Percentiles rank a stretch among this genome's conserved stretches.
These are phyloP conservation scores for Cymbomonas tetramitiformis DNA, from an alignment of 139 green algal genomes.

Conservation along the genomic window DNA sequence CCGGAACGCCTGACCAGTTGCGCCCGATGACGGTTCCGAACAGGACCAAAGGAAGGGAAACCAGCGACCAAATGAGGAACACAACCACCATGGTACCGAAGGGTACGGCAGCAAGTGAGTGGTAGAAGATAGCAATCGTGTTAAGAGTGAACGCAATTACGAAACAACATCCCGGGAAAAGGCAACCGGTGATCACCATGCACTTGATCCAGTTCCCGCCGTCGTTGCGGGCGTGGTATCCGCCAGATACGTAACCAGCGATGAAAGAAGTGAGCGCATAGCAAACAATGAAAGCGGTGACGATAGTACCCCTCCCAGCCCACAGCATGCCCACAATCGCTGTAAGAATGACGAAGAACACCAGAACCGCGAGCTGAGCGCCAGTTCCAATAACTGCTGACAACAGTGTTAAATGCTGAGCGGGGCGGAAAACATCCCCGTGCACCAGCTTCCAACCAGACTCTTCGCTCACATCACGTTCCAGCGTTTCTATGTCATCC, in stretches of 20 bases:
- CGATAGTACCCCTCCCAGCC: conserved; percentile 60
- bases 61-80: conserved; percentile 71
- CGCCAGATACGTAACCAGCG: conserved; percentile 59
- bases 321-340: conserved; percentile 63
- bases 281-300: conserved; percentile 82
- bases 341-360: conserved; percentile 69
- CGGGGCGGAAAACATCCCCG: conserved; percentile 86
- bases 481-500: conserved; percentile 71
- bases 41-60: conserved; percentile 80
- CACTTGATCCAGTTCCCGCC: conserved; percentile 75
- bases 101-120: conserved; percentile 72
- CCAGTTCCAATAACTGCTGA: conserved; percentile 57
- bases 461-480: conserved; percentile 72
- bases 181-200: conserved; percentile 70
- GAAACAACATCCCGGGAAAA: conserved; percentile 62
- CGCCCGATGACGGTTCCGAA: conserved; percentile 58
- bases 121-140: conserved; percentile 84
- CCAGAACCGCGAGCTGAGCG: conserved; percentile 69
- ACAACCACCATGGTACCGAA: conserved; percentile 84
- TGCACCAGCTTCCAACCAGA: conserved; percentile 95
- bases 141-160: conserved; percentile 80
- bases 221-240: conserved; percentile 70
- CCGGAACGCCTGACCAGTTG: conserved; percentile 37
- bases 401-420: conserved; percentile 55
- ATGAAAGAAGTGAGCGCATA: conserved; percentile 83